Conservation (phyloP, 164 flowering plant species). For the grape (Vitis vinifera) region DNA sequence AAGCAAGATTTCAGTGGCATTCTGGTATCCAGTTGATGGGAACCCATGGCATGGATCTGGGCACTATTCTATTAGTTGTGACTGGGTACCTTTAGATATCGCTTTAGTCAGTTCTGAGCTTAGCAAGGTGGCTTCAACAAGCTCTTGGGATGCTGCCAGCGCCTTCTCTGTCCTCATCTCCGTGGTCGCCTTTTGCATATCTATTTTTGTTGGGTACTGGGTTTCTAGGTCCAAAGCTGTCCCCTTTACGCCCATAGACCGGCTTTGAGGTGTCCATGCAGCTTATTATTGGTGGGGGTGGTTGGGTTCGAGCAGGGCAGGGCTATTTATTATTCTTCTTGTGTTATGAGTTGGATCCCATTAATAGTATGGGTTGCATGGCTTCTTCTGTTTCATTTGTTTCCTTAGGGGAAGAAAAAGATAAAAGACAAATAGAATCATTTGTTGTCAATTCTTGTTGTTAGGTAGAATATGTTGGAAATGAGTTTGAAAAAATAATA, state of each 20-base stretch:
- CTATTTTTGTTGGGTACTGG: conserved; percentile 60
- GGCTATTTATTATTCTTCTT: too few relatives aligned
- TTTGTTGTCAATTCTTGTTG: too few relatives aligned
- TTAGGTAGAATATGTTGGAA: too few relatives aligned
- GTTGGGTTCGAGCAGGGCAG: too few relatives aligned
- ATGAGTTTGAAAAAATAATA: too few relatives aligned
- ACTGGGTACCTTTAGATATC: conserved; percentile 80
- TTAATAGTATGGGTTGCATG: too few relatives aligned
- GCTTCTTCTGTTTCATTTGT: too few relatives aligned
- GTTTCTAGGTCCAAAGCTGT: conserved; percentile 39
- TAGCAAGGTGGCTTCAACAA: conserved; percentile 20
- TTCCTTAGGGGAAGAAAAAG: too few relatives aligned
- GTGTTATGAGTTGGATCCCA: too few relatives aligned
- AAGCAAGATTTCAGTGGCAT: conserved; percentile 77
- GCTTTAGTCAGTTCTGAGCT: conserved; percentile 23
- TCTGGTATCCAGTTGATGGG: conserved; percentile 90
- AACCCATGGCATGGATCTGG: conserved; percentile 91
- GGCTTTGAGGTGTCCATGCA: conserved; percentile 11
- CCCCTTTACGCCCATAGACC: conserved; percentile 64
- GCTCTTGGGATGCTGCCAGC: conserved; percentile 55
- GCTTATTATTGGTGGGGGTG: too few relatives aligned
- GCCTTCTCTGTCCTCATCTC: conserved; percentile 79
- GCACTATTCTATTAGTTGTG: conserved; percentile 79
- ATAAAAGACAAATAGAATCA: too few relatives aligned
- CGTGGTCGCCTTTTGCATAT: conserved; percentile 55